These are phyloP conservation scores for Calonectria hawksworthii DNA, from an alignment of 2,329 filamentous ascomycete species.

Conservation along the genomic window DNA sequence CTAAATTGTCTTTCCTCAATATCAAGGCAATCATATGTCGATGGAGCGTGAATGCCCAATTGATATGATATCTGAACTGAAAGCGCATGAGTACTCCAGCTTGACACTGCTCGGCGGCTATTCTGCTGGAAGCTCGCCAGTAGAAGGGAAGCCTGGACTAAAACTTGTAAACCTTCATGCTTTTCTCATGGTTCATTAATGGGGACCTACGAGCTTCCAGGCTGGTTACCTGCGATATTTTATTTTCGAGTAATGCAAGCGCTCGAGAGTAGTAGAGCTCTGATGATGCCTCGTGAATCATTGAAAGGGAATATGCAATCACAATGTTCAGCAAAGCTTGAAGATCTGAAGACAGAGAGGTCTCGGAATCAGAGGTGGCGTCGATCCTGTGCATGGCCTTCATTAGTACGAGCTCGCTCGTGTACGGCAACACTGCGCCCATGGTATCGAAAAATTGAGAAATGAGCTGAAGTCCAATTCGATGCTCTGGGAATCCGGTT, in stretches of 20 bases:
- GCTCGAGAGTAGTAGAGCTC: conserved; percentile 48
- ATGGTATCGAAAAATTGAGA: conserved; percentile 48
- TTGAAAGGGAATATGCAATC: conserved; percentile 46
- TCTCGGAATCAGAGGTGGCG: background rate
- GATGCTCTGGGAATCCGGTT: background rate
- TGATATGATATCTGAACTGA: conserved; percentile 49
- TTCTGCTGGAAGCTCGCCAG: conserved; percentile 50
- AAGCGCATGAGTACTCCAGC: conserved; percentile 47
- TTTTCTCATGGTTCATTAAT: background rate
- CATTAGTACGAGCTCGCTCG: conserved; percentile 41
- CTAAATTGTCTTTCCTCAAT: background rate
- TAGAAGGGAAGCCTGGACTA: conserved; percentile 48
- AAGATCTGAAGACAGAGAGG: conserved; percentile 9
- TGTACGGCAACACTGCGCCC: conserved; percentile 44
- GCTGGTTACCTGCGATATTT: conserved; percentile 40
- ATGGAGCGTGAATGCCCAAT: conserved; percentile 49
- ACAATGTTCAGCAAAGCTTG: conserved; percentile 46
- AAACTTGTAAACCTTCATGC: background rate
- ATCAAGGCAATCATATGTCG: background rate
- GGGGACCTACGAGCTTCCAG: conserved; percentile 2
- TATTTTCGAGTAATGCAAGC: conserved; percentile 43
- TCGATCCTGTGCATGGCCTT: conserved; percentile 35
- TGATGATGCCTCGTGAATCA: conserved; percentile 32
- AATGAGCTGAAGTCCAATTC: conserved; percentile 20
- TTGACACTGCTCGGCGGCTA: conserved; percentile 47